Evolutionary conservation across 257 asterid species (phyloP).

Genomic region (Lycium ferocissimum): DNA sequence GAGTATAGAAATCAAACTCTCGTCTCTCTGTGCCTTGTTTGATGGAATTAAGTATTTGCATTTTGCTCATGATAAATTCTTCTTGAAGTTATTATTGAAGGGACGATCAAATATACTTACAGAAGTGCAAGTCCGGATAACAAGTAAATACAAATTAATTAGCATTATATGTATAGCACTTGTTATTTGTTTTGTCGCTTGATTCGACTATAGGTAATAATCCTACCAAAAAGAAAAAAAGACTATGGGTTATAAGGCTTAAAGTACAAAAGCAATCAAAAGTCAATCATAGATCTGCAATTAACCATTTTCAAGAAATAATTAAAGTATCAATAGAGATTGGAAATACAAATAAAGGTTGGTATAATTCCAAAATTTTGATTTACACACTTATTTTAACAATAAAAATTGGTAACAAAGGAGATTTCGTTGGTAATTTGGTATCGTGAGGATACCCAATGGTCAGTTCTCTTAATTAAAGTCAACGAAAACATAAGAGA

Average conservation of each 20-base stretch:
- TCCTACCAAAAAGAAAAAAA: no score
- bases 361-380: no score
- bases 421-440: no score
- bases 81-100: background rate
- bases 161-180: background rate
- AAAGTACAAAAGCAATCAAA: background rate
- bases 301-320: background rate
- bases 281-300: background rate
- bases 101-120: background rate
- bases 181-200: background rate
- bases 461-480: background rate
- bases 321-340: background rate
- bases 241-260: no score
- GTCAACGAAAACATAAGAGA: background rate
- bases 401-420: no score
- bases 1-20: no score
- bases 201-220: background rate
- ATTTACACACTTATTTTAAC: no score
- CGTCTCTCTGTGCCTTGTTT: no score
- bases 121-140: background rate
- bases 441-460: background rate
- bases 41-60: no score
- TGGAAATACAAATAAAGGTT: background rate
- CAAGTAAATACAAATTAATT: background rate
- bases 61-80: no score